phyloP scores from a whole-genome alignment of 2,329 filamentous ascomycete genomes.

The Volutella citrinella region DNA sequence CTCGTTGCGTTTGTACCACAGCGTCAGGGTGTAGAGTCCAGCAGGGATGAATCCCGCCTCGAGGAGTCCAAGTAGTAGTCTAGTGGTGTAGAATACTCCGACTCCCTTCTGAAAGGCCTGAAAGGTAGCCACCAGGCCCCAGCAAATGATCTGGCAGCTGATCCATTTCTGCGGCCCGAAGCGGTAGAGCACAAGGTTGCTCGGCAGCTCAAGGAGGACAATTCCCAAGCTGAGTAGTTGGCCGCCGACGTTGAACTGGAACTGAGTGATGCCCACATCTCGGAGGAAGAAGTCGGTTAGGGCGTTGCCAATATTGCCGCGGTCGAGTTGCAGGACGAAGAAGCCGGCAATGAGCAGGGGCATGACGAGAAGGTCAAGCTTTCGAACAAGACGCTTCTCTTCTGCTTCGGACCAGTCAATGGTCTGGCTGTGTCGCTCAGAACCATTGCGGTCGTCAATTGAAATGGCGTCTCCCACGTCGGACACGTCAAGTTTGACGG shows the following conservation, averaged over 20 bases:
- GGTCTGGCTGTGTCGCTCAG: too few species aligned
- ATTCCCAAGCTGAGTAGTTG: neutral
- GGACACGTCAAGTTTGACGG: too few species aligned
- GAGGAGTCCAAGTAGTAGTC: too few species aligned
- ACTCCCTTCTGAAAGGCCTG: too few species aligned
- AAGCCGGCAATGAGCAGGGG: neutral
- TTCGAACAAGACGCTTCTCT: too few species aligned
- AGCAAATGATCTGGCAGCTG: too few species aligned
- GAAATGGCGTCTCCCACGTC: too few species aligned
- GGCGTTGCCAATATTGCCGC: neutral
- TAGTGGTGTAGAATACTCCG: too few species aligned
- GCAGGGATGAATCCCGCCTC: constrained; percentile 47
- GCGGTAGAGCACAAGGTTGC: neutral
- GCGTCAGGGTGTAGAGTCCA: constrained; percentile 42
- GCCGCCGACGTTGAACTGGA: neutral
- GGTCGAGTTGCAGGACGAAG: neutral
- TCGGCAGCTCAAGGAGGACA: neutral
- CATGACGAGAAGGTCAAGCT: neutral
- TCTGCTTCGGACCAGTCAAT: too few species aligned
- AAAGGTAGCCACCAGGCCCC: too few species aligned
- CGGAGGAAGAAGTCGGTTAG: neutral
- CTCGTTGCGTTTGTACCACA: constrained; percentile 44
- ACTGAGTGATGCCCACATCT: neutral
- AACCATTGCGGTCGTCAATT: too few species aligned
- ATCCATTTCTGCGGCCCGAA: neutral